Evolutionary conservation across 257 asterid genomes (phyloP).

Genomic region (Solanum clarkiae): DNA sequence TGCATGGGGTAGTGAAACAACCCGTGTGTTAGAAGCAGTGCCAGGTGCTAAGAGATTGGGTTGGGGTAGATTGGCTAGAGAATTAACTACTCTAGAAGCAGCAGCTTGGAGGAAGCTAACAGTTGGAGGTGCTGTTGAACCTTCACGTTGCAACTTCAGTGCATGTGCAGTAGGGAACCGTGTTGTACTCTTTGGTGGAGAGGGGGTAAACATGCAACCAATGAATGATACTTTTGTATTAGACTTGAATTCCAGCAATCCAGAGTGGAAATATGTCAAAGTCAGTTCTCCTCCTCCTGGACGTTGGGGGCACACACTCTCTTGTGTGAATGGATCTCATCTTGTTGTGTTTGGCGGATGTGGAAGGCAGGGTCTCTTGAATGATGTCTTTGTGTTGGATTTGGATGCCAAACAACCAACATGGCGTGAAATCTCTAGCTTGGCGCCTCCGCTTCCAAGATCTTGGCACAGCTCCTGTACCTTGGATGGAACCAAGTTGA

Average conservation of each 20-base stretch:
- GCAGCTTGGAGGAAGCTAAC: conserved; percentile 84
- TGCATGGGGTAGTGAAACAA: conserved; percentile 85
- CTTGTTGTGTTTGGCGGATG: conserved; percentile 90
- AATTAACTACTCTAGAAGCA: conserved; percentile 83
- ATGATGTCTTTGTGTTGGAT: conserved; percentile 83
- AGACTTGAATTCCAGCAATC: conserved; percentile 66
- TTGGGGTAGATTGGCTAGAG: conserved; percentile 87
- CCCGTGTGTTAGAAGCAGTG: conserved; percentile 61
- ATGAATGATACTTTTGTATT: conserved; percentile 85
- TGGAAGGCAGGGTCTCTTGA: conserved; percentile 87
- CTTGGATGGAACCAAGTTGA: conserved; percentile 81
- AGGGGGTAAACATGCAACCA: conserved; percentile 96
- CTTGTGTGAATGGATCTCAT: conserved; percentile 82
- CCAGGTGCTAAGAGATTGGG: conserved; percentile 79
- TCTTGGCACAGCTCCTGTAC: conserved; percentile 99
- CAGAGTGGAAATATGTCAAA: conserved; percentile 75
- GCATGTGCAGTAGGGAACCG: conserved; percentile 96
- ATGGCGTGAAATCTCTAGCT: conserved; percentile 88
- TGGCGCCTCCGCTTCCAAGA: conserved; percentile 93
- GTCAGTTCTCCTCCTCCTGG: conserved; percentile 95
- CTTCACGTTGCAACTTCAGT: conserved; percentile 94
- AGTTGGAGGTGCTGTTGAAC: conserved; percentile 85
- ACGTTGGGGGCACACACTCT: conserved; percentile 95
- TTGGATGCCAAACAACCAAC: conserved; percentile 78
- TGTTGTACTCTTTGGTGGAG: conserved; percentile 89